phyloP scores from a whole-genome alignment of 352 stramenopile genomes.

The Pythium rishiriense region DNA sequence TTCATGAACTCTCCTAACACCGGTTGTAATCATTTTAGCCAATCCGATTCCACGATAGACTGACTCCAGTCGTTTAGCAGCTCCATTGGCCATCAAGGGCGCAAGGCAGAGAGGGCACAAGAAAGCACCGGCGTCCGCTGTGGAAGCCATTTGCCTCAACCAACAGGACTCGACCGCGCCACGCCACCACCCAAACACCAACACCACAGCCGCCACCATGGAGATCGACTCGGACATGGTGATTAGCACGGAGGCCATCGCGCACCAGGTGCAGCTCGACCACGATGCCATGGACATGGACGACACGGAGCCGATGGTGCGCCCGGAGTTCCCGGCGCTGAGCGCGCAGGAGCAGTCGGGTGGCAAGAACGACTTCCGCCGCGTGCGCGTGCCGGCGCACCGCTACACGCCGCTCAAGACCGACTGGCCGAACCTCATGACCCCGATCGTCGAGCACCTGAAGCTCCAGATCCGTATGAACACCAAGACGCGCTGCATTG shows the following conservation, averaged over 20 bases:
- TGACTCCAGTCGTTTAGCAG: conserved; percentile 30
- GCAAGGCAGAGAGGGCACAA: not conserved
- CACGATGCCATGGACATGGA: conserved; percentile 64
- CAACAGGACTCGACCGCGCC: not conserved
- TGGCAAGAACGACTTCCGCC: conserved; percentile 95
- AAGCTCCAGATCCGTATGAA: conserved; percentile 99
- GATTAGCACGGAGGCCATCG: conserved; percentile 50
- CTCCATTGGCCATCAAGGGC: conserved; percentile 24
- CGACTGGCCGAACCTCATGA: conserved; percentile 98
- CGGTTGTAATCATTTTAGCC: conserved; percentile 18
- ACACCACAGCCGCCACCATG: too few species aligned
- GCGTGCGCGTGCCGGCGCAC: conserved; percentile 95
- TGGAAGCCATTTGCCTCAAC: conserved; percentile 18
- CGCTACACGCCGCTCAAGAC: conserved; percentile 98
- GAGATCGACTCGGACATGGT: conserved; percentile 77
- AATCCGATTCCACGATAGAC: conserved; percentile 22
- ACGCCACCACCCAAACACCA: not conserved
- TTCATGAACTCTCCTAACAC: conserved; percentile 3
- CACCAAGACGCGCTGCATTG: conserved; percentile 97
- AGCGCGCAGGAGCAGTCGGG: conserved; percentile 70
- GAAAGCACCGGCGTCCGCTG: not conserved
- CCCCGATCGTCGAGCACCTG: conserved; percentile 98
- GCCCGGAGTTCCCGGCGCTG: conserved; percentile 75
- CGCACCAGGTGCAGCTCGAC: conserved; percentile 49
- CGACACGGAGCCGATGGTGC: conserved; percentile 39